Evolutionary conservation across 1,139 yeast species (phyloP), one percentile per base, ranked within the genome.

Genomic region (Yarrowia galli): DNA sequence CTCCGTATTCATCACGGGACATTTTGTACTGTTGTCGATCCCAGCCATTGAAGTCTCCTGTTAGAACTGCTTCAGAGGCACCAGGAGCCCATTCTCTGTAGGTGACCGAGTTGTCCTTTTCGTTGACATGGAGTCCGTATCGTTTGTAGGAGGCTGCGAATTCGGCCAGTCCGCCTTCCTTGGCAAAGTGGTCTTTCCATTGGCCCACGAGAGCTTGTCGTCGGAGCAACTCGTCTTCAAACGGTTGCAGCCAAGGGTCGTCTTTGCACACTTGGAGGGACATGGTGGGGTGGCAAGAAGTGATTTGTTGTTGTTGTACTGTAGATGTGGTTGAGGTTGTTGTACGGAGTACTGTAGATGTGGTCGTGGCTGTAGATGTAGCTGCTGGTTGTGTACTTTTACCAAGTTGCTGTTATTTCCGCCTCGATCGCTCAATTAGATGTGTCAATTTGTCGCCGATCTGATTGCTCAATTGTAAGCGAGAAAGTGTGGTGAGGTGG

Each of bases 21-120:
- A 93, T 82, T 67, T 82, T 82, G 74, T 89, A 87, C n/a, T 84
- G 73, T 8, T 79, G 79, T 36, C 84, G 80, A 72, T 88, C 81
- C 99, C 99, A 95, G 70, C 82, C 75, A 77, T 93, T 95, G 82
- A 95, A 95, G 68, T 93, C 98, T 13, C 99, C 99, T 68, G 91
- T 88, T 43, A 95, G 77, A 65, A 87, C 84, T 1, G 96, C 98
- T 63, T 78, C 81, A 9, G 75, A 75, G 2, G 97, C 98, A 74
- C 91, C 88, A 9, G 98, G 99, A 2, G 96, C 92, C 87, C 97
- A 93, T 78, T 93, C 97, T 40, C 85, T 82, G 74, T 90, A 89
- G 2, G 80, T 77, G 65, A 93, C 85, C 16, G 84, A 82, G 68
- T 87, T 86, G 15, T 72, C 70, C 53, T 79, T 76, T n/a, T n/a